Conservation (phyloP, 768 basidiomycete genomes). For the Saitozyma podzolica region DNA sequence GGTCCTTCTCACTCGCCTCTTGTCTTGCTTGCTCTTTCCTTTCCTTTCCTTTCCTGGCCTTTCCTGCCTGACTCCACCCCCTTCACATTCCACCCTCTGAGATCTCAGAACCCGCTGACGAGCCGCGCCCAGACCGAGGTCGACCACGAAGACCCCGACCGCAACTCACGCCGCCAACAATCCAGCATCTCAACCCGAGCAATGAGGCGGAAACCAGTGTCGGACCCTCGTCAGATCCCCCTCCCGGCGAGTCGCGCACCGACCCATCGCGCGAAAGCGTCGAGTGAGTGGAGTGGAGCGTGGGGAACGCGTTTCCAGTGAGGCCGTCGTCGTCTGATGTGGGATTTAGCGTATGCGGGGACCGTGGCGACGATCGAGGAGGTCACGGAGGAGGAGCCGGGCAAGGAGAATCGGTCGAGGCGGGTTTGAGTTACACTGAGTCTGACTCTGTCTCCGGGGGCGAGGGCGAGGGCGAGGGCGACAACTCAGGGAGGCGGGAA, state of each 20-base stretch:
- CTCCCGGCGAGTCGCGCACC: conserved; percentile 31
- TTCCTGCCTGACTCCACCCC: no score
- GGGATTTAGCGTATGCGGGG: conserved; percentile 34
- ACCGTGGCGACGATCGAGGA: conserved; percentile 44
- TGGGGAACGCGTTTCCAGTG: not conserved
- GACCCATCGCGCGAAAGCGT: conserved; percentile 18
- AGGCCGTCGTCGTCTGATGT: no score
- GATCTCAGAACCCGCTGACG: conserved; percentile 2
- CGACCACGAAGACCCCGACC: not conserved
- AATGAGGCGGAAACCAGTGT: not conserved
- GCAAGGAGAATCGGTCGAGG: conserved; percentile 8
- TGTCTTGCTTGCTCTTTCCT: no score
- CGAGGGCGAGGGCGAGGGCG: no score
- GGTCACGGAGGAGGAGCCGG: conserved; percentile 40
- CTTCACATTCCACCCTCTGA: not conserved
- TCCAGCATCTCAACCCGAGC: conserved; percentile 5
- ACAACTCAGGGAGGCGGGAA: no score
- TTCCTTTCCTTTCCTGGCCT: no score
- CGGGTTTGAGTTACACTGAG: no score
- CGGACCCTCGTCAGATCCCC: conserved; percentile 21
- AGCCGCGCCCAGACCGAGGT: conserved; percentile 4
- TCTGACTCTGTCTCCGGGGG: no score
- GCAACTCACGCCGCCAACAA: not conserved
- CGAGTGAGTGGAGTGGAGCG: conserved; percentile 11
- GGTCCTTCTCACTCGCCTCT: no score